These are phyloP conservation scores for Phytopythium sindhum DNA, from an alignment of 352 stramenopile genomes.

Conservation along the genomic window DNA sequence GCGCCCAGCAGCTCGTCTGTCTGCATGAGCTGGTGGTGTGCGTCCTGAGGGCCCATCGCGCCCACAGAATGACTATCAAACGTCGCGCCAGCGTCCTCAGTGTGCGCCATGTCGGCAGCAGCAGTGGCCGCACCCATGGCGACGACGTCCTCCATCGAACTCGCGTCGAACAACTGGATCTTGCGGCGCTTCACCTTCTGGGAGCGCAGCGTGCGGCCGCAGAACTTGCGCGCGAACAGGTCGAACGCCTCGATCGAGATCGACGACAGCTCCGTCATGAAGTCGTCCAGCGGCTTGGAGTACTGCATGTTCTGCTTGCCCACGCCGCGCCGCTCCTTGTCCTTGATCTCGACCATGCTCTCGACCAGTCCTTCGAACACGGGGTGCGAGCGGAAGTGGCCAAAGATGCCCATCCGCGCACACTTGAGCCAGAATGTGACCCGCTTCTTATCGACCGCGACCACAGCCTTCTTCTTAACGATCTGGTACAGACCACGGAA, in stretches of 20 bases:
- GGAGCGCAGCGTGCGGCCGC: constrained; percentile 63
- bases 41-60: constrained; percentile 14
- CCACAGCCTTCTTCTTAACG: constrained; percentile 33
- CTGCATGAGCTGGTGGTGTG: constrained; percentile 42
- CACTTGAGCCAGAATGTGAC: constrained; percentile 69
- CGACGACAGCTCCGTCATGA: constrained; percentile 59
- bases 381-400: constrained; percentile 59
- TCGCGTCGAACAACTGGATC: constrained; percentile 4
- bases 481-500: constrained; percentile 64
- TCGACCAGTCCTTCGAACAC: constrained; percentile 77
- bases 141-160: background rate
- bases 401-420: constrained; percentile 69
- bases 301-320: constrained; percentile 88
- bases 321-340: constrained; percentile 74
- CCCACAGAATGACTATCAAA: background rate
- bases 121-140: background rate
- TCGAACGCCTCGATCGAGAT: constrained; percentile 75
- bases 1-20: constrained; percentile 41
- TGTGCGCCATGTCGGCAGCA: background rate
- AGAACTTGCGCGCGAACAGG: constrained; percentile 72
- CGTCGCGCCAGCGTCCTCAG: background rate
- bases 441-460: constrained; percentile 30
- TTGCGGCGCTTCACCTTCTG: constrained; percentile 71
- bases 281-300: constrained; percentile 60
- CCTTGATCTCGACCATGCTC: constrained; percentile 81